These are phyloP conservation scores for Podochytrium sp. DNA, from an alignment of 192 early-diverging fungal genomes.

Conservation along the genomic window DNA sequence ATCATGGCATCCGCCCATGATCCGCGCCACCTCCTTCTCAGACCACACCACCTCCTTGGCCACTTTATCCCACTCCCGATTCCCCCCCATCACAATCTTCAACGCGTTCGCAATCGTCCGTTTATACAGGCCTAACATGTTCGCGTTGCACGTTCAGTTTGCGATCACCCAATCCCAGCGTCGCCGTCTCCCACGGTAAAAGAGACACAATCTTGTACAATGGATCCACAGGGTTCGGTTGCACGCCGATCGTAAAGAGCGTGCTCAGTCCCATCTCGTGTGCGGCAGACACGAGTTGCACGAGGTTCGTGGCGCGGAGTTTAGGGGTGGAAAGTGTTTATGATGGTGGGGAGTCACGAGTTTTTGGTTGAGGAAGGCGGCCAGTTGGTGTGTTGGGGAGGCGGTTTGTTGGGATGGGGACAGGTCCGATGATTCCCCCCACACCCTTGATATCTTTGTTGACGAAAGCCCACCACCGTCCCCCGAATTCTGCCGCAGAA, in stretches of 20 bases:
- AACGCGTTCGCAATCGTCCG: not conserved
- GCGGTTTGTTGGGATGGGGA: too few species aligned
- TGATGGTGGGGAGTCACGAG: slow-evolving; percentile 11
- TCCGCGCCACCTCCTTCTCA: slow-evolving; percentile 4
- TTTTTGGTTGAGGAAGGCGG: too few species aligned
- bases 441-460: too few species aligned
- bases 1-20: slow-evolving; percentile 1
- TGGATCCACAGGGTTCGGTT: not conserved
- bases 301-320: not conserved
- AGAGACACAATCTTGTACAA: not conserved
- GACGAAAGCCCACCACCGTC: too few species aligned
- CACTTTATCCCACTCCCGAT: slow-evolving; percentile 6
- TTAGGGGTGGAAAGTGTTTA: slow-evolving; percentile 10
- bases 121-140: slow-evolving; percentile 9
- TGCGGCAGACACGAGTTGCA: not conserved
- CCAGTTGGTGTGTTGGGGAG: too few species aligned
- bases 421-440: too few species aligned
- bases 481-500: too few species aligned
- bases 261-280: slow-evolving; percentile 8
- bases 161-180: slow-evolving; percentile 1
- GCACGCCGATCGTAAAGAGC: slow-evolving; percentile 8
- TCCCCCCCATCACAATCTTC: not conserved
- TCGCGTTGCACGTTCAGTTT: slow-evolving; percentile 5
- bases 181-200: slow-evolving; percentile 2
- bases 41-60: slow-evolving; percentile 7